Evolutionary conservation across 73 alveolate species (phyloP), one percentile per base, ranked within the genome.

Genomic region (Urostyla sp.): DNA sequence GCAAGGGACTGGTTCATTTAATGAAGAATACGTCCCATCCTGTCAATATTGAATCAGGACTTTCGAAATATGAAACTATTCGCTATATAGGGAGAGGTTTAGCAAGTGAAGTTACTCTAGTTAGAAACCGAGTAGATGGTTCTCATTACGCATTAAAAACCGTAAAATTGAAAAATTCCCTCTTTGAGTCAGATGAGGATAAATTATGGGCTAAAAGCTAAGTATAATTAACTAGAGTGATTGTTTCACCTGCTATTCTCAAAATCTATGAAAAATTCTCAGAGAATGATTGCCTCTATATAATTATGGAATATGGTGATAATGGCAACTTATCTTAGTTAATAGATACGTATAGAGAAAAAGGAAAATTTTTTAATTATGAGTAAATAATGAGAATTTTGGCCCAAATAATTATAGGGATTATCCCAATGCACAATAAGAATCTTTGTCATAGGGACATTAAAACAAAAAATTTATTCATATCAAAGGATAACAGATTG

Each of bases 291-390:
- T 76, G 80, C 75, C 85, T 94, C 43, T 91, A 91, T 85, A 97
- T 97, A 73, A 82, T 94, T 24, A 89, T 96, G 98, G 99, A 97
- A 89, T 95, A 85, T 58, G 99, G 99, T n/a, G 97, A 97, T 75
- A 97, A 96, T 20, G 99, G 99, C 0, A 79, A 94, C 44, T 67
- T 97, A 57, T 67, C 90, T 63, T 96, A 96, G 51, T 85, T 93
- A 81, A 93, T 97, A 20, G 60, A 83, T 50, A 88, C 86, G 38
- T 75, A 87, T 52, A 72, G 43, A 34, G 31, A 57, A 72, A 36
- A 82, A 73, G 95, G 90, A 38, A 37, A 73, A 73, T 84, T 82
- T 44, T 79, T 97, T 66, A 82, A 80, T 44, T 87, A 91, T 30
- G 96, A 96, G 31, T 53, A 92, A 18, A 93, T 96, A 3, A 79